These are phyloP conservation scores for Aureobasidium leucospermi DNA, from an alignment of 2,329 filamentous ascomycete genomes.

Conservation along the genomic window DNA sequence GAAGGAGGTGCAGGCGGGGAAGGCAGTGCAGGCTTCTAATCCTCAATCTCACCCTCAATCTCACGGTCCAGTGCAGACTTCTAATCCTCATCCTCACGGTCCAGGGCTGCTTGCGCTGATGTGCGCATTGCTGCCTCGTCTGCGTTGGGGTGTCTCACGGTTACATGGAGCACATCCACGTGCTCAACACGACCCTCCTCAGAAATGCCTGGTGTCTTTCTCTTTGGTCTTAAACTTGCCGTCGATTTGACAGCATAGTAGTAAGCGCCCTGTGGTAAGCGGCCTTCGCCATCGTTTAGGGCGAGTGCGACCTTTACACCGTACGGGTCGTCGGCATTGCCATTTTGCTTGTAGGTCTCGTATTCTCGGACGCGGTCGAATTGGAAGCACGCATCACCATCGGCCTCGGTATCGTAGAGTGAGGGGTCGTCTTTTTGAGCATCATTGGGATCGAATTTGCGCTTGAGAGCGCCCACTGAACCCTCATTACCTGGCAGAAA, in stretches of 20 bases:
- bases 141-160: conserved; percentile 44
- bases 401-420: conserved; percentile 39
- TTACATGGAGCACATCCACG: conserved; percentile 47
- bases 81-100: neutral
- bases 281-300: conserved; percentile 44
- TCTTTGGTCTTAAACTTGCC: conserved; percentile 43
- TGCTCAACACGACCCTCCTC: conserved; percentile 36
- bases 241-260: conserved; percentile 55
- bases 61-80: no score
- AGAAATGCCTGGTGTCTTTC: conserved; percentile 35
- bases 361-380: conserved; percentile 54
- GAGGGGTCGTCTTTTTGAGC: conserved; percentile 46
- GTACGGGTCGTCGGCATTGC: conserved; percentile 45
- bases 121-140: conserved; percentile 42
- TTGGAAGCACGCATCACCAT: conserved; percentile 39
- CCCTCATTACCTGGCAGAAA: conserved; percentile 48
- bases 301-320: conserved; percentile 51
- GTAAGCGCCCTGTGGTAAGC: conserved; percentile 49
- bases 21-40: no score
- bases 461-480: conserved; percentile 45
- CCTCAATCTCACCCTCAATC: no score
- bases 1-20: no score
- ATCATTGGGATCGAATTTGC: conserved; percentile 48
- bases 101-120: conserved; percentile 17
- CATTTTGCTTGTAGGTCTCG: conserved; percentile 48